Evolutionary conservation across 768 basidiomycete genomes (phyloP), one percentile per base, ranked within the genome.

Genomic region (Boletus tylopilopsis): DNA sequence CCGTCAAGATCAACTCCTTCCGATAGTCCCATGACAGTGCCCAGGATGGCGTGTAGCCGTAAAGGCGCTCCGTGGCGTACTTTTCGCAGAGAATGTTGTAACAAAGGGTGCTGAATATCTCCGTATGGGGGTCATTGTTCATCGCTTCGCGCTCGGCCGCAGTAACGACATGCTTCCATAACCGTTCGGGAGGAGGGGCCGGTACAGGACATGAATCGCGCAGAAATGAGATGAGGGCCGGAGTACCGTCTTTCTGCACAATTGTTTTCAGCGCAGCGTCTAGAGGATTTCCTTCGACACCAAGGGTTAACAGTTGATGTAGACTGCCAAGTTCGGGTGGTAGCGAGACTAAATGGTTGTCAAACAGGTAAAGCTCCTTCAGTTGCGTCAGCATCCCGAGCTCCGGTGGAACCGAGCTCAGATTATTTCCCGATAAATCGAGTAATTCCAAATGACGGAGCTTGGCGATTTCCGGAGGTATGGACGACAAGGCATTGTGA

Each of bases 31-130:
- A 99, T n/a, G 81, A 75, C 33, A 99, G 75, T 0, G 96, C 96
- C 95, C 96, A 98, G 1, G 84, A 77, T 1, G 96, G 96, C 0
- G 96, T 98, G 69, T 99, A 99, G 2, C 92, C 93, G 66, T 98
- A 99, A 66, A 94, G 69, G 56, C 81, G 76, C 58, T 87, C 82
- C 25, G 94, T 94, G 13, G 96, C 96, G 59, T 81, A 88, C 64
- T 82, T 81, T 64, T 95, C 90, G 68, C 90, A 94, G 11, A 99
- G 81, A 54, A 98, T 94, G 70, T 99, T 99, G 77, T 92, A 97
- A 66, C 80, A 87, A 16, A 97, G 72, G 25, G 90, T 78, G 42
- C 80, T 87, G 71, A 95, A 84, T 2, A 80, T 81, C 68, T 97
- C 94, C 16, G 79, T 68, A 23, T 75, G 73, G 16, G 85, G 77